Evolutionary conservation across 208 protist species (phyloP), one percentile per base, ranked within the genome.

Genomic region (Trypanosoma lewisi): DNA sequence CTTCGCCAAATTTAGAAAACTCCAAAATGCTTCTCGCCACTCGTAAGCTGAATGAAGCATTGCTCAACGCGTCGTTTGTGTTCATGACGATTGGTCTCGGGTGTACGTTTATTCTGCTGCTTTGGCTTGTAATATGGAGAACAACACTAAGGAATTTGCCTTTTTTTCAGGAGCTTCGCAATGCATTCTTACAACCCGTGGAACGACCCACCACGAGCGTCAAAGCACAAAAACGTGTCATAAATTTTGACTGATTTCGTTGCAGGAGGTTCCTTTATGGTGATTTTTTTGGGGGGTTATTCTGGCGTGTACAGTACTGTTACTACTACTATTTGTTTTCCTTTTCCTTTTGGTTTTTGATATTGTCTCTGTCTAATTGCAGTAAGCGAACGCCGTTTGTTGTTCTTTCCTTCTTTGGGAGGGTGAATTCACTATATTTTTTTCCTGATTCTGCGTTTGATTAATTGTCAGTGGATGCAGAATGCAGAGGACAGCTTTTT

Each of bases 51-150:
- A n/a, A 30, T 25, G 51, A 67, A 30, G 42, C 39, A 19, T n/a
- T 67, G 1, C 25, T 39, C 31, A 51, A 41, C 36, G 41, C 51
- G n/a, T 60, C 52, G 27, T 49, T 25, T 39, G 62, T 23, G 17
- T 30, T 67, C 28, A 39, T 67, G 36, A 39, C 41, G 5, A 8
- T 67, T 51, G 28, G 34, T 27, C 19, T 67, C 3, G 62, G 50
- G 17, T 67, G 51, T 47, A 39, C 19, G 4, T 50, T 67, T 21
- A 59, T 67, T 30, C 17, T 59, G 4, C 1, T 67, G 30, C 41
- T 67, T 16, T 67, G 62, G 62, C 31, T 67, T 30, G 36, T 59
- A 17, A 57, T 67, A 19, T 67, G 62, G 62, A 57, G 39, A 21
- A 59, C 52, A 31, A 67, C 52, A 31, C 39, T 67, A 25, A 58